Evolutionary conservation across 2,329 filamentous ascomycete genomes (phyloP), one percentile per base, ranked within the genome.

Genomic region (Leptographium galeiforme): DNA sequence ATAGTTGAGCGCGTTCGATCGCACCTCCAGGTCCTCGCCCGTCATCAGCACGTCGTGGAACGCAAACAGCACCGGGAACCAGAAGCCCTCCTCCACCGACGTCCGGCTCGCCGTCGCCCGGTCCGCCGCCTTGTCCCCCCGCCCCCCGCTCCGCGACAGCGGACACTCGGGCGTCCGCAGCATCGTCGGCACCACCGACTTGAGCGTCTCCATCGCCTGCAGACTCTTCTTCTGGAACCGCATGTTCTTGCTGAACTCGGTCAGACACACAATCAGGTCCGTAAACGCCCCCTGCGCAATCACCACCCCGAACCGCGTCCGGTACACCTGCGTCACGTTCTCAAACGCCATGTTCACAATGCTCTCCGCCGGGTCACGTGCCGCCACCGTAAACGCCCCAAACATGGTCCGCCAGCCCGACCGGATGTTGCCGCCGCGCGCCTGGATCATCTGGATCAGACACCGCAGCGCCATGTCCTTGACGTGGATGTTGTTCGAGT

Each of bases 371-470:
- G 87, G 88, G 64, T 97, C 94, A 57, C 85, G 79, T 18, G 94
- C 93, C 33, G 94, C 93, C 40, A 97, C 89, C 1, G 91, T 96
- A 64, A 98, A 98, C 34, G 96, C 91, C 5, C 91, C 93, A 68
- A 99, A 97, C 91, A 99, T 98, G 19, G 94, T 97, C 65, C 93
- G 85, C 93, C 93, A 99, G 6, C 93, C 93, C 41, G 90, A 96
- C 51, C 91, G 84, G 63, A 99, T 98, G 61, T 97, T 97, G 68
- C 96, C 87, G 7, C 94, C 94, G 55, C 88, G 80, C 36, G 91
- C 90, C 70, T 98, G 93, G 48, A 98, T 95, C 94, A 99, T 98
- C 68, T 99, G 94, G 54, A 96, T 94, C 57, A 99, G 73, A 65
- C 94, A 99, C 45, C 91, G 82, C 30, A 99, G 73, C 47, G 95